Base-by-base conservation (phyloP, 106 monocot species). In the Iris macrosiphon region DNA sequence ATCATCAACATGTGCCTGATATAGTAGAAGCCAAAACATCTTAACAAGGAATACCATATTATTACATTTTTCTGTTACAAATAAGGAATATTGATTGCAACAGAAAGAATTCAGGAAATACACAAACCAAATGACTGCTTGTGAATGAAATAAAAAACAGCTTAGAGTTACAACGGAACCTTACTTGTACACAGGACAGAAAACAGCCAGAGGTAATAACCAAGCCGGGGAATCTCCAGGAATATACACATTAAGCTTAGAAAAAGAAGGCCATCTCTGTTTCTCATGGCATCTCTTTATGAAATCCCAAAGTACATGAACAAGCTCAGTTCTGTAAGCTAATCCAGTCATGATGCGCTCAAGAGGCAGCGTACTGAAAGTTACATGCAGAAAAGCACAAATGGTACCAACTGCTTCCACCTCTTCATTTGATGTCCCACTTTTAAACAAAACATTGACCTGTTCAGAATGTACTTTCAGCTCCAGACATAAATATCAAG, bases 111-210 rank as follows among this genome's bases (percentile, higher is more conserved):
- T 31, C 5, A 39, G 8, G 52, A n/a, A n/a, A n/a, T n/a, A n/a
- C n/a, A n/a, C n/a, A n/a, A n/a, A n/a, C n/a, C n/a, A n/a, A n/a
- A n/a, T n/a, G n/a, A n/a, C n/a, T n/a, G n/a, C n/a, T n/a, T n/a
- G n/a, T n/a, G n/a, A 42, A 45, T 25, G 14, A 12, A 35, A 57
- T 40, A 17, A 23, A 40, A 5, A 45, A 3, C 26, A 61, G 50
- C 17, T 17, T 13, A 67, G 18, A 49, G 31, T 28, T 11, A 61
- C 7, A 26, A 33, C 28, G 19, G n/a, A 47, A 28, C 9, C 81
- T 75, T 83, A 98, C 98, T 80, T 98, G 69, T 91, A 98, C 47
- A 98, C 75, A 40, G 98, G 98, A 64, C 80, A 91, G 53, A 98
- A 98, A 58, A 91, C 87, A 60, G 91, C 61, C 40, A 91, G 61